Evolutionary conservation across 371 early-diverging fungal genomes (phyloP), one percentile per base, ranked within the genome.

Genomic region (Paraphysoderma sedebokerense): DNA sequence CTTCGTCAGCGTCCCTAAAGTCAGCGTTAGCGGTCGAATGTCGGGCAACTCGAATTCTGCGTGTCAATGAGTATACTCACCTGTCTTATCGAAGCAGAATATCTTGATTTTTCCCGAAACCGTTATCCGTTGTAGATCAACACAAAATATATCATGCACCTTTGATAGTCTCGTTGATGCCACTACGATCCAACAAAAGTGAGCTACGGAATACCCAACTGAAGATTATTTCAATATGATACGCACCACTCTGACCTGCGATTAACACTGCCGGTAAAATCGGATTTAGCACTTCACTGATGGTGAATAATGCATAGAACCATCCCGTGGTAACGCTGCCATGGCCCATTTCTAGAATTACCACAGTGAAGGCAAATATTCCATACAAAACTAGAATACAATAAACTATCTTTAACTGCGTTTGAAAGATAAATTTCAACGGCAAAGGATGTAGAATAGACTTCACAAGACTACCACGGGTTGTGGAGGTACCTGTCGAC

Each of bases 61-160:
- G 13, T 41, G n/a, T 24, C 34, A 35, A 39, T 22, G n/a, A n/a
- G n/a, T n/a, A n/a, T n/a, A n/a, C n/a, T n/a, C n/a, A 32, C 73
- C 72, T 34, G 90, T 87, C 68, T 92, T 90, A 65, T 92, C 92
- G 55, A 87, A 92, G 55, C 87, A 90, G 51, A 92, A 87, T 24
- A 92, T 74, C 66, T 92, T 82, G 35, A 95, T 72, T 50, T 85
- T 81, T 44, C 88, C 93, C 13, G 89, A 86, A 69, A 79, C 72
- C 35, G 85, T 76, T 51, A 93, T 88, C 49, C 95, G 70, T 47
- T 72, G 75, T 33, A 82, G 61, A 51, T 86, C 83, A 29, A 84
- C 79, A 53, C 84, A 83, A 50, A 74, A 73, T 33, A 84, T 78
- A 12, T 72, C 62, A 22, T 47, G 42, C 46, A 72, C 63, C 35